Percentiles rank a stretch among this genome's conserved stretches.
phyloP scores from a whole-genome alignment of 176 grass and related monocot genomes.

The Zea mays region Zm-B73-REFERENCE-NAM-5.0 NC_050098.1:144775001-144775500 shows the following conservation, averaged over 20 bases:
- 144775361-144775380: constrained; percentile 47
- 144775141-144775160: not conserved
- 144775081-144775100: constrained; percentile 53
- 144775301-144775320: constrained; percentile 19
- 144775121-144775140: not conserved
- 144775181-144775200: constrained; percentile 26
- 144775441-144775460: constrained; percentile 40
- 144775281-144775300: constrained; percentile 55
- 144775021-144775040: constrained; percentile 43
- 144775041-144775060: constrained; percentile 63
- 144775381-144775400: constrained; percentile 35
- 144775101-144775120: not conserved
- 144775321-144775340: constrained; percentile 42
- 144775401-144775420: constrained; percentile 40
- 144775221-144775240: constrained; percentile 64
- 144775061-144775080: constrained; percentile 62
- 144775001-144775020: constrained; percentile 34
- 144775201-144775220: constrained; percentile 63
- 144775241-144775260: constrained; percentile 60
- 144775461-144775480: constrained; percentile 43
- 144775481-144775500: constrained; percentile 39
- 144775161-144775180: constrained; percentile 22
- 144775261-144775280: constrained; percentile 34
- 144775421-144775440: constrained; percentile 49
- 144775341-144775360: constrained; percentile 41